Conservation (phyloP, 805 yeast species). For the Ogataea naganishii region DNA sequence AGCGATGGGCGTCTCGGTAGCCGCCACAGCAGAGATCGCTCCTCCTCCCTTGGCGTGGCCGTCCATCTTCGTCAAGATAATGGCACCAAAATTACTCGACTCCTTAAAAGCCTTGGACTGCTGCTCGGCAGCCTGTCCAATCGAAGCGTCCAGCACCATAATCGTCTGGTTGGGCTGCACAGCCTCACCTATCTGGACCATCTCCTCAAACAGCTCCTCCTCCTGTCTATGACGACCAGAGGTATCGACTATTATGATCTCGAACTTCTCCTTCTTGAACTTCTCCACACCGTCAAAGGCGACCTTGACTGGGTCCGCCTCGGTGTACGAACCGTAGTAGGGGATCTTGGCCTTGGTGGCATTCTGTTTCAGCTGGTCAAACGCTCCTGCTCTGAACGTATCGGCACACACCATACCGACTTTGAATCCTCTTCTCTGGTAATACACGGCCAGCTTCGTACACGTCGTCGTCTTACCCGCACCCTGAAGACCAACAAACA, state of each 20-base stretch:
- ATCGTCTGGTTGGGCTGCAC: slow-evolving; percentile 93
- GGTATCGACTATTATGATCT: slow-evolving; percentile 91
- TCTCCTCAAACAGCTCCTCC: slow-evolving; percentile 81
- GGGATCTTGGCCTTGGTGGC: slow-evolving; percentile 95
- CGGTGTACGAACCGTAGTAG: slow-evolving; percentile 89
- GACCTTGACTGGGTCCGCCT: slow-evolving; percentile 90
- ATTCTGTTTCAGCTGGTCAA: slow-evolving; percentile 95
- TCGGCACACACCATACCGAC: slow-evolving; percentile 98
- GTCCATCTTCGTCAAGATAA: slow-evolving; percentile 91
- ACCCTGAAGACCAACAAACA: slow-evolving; percentile 98
- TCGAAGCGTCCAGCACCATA: slow-evolving; percentile 95
- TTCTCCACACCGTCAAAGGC: slow-evolving; percentile 87
- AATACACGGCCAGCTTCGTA: slow-evolving; percentile 92
- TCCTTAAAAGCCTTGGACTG: slow-evolving; percentile 94
- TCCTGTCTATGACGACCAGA: slow-evolving; percentile 98
- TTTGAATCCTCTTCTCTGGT: slow-evolving; percentile 86
- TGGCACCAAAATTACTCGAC: slow-evolving; percentile 88
- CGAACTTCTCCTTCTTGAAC: slow-evolving; percentile 86
- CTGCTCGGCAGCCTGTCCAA: slow-evolving; percentile 96
- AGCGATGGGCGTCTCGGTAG: slow-evolving; percentile 88
- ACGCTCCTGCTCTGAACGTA: slow-evolving; percentile 99
- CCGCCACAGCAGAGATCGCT: slow-evolving; percentile 97
- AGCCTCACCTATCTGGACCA: slow-evolving; percentile 85
- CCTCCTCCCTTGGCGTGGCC: slow-evolving; percentile 99
- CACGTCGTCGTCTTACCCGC: slow-evolving; percentile 98